A percentile compares a stretch with the other conserved stretches of the same genome.
Evolutionary conservation across 139 green algal species (phyloP).

Genomic region (Prasinococcaceae sp.): DNA sequence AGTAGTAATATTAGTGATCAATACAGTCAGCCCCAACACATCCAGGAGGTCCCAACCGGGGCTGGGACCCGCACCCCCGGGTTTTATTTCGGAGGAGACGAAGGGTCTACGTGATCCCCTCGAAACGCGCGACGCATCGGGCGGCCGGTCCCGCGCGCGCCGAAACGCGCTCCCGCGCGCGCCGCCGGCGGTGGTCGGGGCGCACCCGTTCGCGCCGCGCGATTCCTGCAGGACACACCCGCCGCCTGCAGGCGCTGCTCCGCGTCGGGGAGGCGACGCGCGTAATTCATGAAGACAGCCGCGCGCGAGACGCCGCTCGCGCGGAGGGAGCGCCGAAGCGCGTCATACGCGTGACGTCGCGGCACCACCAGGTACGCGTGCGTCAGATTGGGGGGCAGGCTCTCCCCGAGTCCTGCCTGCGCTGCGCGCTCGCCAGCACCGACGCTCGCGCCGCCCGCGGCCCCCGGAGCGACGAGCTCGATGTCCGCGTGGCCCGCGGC

Average conservation of each 20-base stretch:
- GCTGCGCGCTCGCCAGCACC: not conserved
- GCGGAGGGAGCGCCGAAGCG: constrained; percentile 60
- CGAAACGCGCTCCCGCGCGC: too few relatives aligned
- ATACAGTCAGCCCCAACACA: too few relatives aligned
- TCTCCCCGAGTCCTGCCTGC: not conserved
- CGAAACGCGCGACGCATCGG: too few relatives aligned
- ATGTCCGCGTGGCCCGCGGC: not conserved
- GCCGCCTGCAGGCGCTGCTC: constrained; percentile 60
- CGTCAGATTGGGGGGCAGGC: constrained; percentile 29
- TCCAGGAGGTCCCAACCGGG: too few relatives aligned
- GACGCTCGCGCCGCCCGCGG: not conserved
- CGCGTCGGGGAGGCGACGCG: constrained; percentile 45
- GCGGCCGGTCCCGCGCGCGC: too few relatives aligned
- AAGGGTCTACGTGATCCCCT: too few relatives aligned
- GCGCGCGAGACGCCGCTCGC: constrained; percentile 46
- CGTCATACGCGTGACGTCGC: constrained; percentile 54
- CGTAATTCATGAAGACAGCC: constrained; percentile 95
- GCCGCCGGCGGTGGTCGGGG: too few relatives aligned
- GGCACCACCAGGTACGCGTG: constrained; percentile 19
- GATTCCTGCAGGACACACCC: constrained; percentile 48
- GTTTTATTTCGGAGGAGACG: too few relatives aligned
- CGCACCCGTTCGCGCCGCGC: too few relatives aligned
- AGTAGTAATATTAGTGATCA: too few relatives aligned
- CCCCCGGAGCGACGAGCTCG: not conserved
- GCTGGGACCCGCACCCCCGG: too few relatives aligned